Base-by-base conservation (phyloP, 768 basidiomycete genomes). In the Brasilioporus rufonigricans region DNA sequence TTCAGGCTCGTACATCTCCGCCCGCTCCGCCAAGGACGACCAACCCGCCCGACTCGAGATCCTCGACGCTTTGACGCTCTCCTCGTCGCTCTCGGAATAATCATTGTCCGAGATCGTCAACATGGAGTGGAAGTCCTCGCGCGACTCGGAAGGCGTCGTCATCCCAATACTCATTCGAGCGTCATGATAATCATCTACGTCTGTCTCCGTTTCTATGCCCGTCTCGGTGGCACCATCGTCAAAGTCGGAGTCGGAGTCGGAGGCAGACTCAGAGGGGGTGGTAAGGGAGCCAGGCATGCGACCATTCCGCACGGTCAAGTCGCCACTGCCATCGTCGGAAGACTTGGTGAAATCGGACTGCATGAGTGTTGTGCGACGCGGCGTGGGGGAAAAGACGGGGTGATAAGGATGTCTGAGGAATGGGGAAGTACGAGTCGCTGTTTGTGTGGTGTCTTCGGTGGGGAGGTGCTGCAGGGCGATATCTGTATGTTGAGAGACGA, bases 51-150 rank as follows among this genome's bases (percentile, higher is more conserved):
- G 64, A 50, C 71, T 67, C 60, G 72, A 68, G 52, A 84, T 61
- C 40, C 74, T 71, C 6, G 86, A 87, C 0, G 80, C 86, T 67
- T 82, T 89, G 74, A 93, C 82, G 55, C 91, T 93, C 71, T 86
- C 86, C n/a, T 77, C 81, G 55, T 80, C 77, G 39, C 79, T 77
- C 50, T 76, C 80, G 3, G 81, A 84, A 63, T 79, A 83, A 51
- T 82, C 88, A 55, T 82, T 84, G 59, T 90, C 88, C 38, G 86
- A 83, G 54, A 76, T 74, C 2, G 87, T 89, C 75, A 82, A 71
- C 67, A 87, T 75, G 7, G 87, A 91, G 65, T 91, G 84, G 80
- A 90, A 90, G 61, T 89, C 87, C 33, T 88, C 84, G 29, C 73
- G 73, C 47, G 87, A 87, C 54, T 80, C 80, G 4, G 82, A 84